phyloP scores from a whole-genome alignment of 2,329 filamentous ascomycete genomes.

The Calcarisporium arbuscula region DNA sequence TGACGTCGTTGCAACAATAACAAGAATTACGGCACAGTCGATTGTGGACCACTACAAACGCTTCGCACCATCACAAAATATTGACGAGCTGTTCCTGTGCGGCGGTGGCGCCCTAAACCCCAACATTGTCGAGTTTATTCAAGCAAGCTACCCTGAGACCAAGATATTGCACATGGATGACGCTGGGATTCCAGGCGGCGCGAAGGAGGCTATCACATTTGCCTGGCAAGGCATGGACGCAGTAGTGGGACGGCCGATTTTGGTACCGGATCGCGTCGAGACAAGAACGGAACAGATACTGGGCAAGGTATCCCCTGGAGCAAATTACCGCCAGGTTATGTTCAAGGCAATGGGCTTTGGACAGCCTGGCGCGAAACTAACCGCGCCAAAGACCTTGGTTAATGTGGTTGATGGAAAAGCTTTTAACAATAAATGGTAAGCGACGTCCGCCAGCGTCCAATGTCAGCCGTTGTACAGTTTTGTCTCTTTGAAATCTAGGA shows the following conservation, averaged over 20 bases:
- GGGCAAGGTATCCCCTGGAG: constrained; percentile 47
- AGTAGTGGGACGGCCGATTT: constrained; percentile 47
- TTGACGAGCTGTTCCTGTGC: constrained; percentile 55
- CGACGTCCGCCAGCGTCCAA: background rate
- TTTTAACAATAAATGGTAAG: constrained; percentile 34
- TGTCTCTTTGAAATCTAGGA: too few species aligned
- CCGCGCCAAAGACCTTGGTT: constrained; percentile 42
- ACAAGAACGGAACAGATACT: constrained; percentile 44
- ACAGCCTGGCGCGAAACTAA: constrained; percentile 31
- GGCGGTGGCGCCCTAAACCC: constrained; percentile 52
- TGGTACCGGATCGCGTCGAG: constrained; percentile 46
- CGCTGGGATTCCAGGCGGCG: constrained; percentile 48
- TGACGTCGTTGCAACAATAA: constrained; percentile 52
- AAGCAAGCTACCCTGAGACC: constrained; percentile 39
- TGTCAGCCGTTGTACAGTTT: background rate
- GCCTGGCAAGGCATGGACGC: constrained; percentile 57
- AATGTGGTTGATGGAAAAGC: constrained; percentile 42
- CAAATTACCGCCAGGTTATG: constrained; percentile 49
- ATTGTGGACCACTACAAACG: constrained; percentile 44
- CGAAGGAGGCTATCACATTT: constrained; percentile 50
- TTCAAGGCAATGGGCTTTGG: constrained; percentile 46
- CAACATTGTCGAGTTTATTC: constrained; percentile 48
- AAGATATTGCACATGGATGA: constrained; percentile 50
- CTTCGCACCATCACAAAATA: constrained; percentile 36
- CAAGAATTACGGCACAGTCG: constrained; percentile 51